Base-by-base conservation (phyloP, 164 flowering plant species). In the Piper longum region DNA sequence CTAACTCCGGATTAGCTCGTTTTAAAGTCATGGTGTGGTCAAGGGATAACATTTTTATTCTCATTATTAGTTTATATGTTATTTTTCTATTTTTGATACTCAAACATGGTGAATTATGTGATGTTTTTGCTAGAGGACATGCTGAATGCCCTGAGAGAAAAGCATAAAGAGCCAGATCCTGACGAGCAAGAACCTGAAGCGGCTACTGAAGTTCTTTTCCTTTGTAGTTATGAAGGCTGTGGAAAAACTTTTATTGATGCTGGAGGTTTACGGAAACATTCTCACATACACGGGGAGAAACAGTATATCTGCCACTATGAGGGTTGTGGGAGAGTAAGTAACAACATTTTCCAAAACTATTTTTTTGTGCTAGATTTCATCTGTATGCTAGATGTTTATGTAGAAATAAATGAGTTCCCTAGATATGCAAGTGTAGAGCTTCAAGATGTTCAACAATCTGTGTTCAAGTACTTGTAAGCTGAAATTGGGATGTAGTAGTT, bases 171-270 rank as follows among this genome's bases (percentile, higher is more conserved):
- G 65, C 76, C 87, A 54, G 79, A 79, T 64, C 78, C 70, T 18
- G 83, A 77, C 54, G 96, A 89, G 60, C 87, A 83, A 16, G 98
- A 89, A 65, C 98, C 92, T 56, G 97, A 89, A 67, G 93, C 96
- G 43, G 86, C 84, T n/a, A 86, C 95, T 16, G 98, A 92, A 79
- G 91, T 92, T 74, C 90, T 92, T 67, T 92, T 88, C 73, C 91
- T 92, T 56, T 92, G 98, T 79, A 92, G 97, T 73, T 92, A 80
- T 72, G 98, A 88, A 67, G 97, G 97, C 48, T 92, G 98, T 82
- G 98, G 98, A 44, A 92, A 92, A 76, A 89, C 98, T 48, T 92
- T 92, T 71, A 72, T 88, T 65, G 98, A 92, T 80, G 93, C 91
- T 67, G 95, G 95, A 64, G 90, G 91, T 59, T 76, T 92, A 73